Conservation (phyloP, 139 green algal genomes). For the Chlamydomonas sp. region DNA sequence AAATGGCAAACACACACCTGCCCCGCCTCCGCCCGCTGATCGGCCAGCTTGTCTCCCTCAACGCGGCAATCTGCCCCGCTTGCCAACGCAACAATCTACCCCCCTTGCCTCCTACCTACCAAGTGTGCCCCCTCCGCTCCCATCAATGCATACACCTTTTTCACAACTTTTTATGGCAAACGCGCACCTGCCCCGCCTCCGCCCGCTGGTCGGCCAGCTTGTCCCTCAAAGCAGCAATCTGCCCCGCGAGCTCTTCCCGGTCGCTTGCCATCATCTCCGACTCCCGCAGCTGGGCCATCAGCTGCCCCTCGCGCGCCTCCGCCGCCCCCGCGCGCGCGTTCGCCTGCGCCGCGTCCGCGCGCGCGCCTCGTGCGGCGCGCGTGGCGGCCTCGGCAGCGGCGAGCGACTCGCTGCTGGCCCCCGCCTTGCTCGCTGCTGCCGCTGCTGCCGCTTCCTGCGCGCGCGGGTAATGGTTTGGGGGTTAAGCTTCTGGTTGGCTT, state of each 20-base stretch:
- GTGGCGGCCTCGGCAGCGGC: constrained; percentile 5
- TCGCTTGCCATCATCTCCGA: constrained; percentile 26
- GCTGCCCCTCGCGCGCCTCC: constrained; percentile 21
- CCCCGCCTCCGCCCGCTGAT: constrained; percentile 28
- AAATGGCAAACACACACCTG: no score
- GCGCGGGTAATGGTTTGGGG: no score
- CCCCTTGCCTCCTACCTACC: no score
- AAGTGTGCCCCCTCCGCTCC: no score
- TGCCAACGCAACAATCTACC: no score
- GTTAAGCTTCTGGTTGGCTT: no score
- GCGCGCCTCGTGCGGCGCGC: neutral
- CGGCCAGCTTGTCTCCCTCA: constrained; percentile 42
- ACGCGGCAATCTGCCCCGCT: constrained; percentile 13
- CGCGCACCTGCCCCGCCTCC: constrained; percentile 37
- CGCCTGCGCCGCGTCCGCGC: constrained; percentile 13
- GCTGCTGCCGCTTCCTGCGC: no score
- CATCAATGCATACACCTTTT: no score
- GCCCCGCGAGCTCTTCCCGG: constrained; percentile 7
- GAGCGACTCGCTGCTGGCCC: constrained; percentile 4
- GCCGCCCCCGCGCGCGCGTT: constrained; percentile 8
- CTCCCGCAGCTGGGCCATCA: constrained; percentile 35
- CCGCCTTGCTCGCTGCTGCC: neutral
- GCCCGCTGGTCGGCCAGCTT: constrained; percentile 31
- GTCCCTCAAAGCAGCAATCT: constrained; percentile 30
- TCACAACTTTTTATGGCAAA: no score